Percentiles rank a stretch among this genome's conserved stretches.
These are phyloP conservation scores for Saccharomyces mikatae DNA, from an alignment of 805 yeast genomes.

Conservation along the genomic window DNA sequence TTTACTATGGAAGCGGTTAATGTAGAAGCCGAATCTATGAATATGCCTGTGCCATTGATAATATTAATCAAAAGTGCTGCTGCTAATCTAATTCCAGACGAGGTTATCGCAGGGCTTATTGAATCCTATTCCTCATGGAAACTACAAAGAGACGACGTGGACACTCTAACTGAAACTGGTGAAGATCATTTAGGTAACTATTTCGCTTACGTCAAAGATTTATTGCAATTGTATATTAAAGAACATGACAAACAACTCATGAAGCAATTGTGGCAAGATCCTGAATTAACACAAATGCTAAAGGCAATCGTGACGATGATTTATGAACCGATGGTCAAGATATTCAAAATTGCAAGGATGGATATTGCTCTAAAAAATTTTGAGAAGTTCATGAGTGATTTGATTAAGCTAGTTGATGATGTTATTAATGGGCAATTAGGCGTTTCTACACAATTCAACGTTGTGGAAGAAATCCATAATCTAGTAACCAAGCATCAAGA, in stretches of 20 bases:
- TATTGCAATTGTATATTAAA: conserved; percentile 55
- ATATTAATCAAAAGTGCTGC: conserved; percentile 21
- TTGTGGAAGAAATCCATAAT: conserved; percentile 46
- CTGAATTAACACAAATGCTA: conserved; percentile 66
- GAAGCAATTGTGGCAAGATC: conserved; percentile 77
- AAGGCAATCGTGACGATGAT: conserved; percentile 65
- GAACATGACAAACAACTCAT: conserved; percentile 68
- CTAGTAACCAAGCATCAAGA: conserved; percentile 67
- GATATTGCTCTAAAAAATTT: conserved; percentile 58
- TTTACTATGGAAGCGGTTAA: conserved; percentile 27
- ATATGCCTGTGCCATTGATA: conserved; percentile 22
- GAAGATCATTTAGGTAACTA: conserved; percentile 31
- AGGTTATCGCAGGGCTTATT: conserved; percentile 22
- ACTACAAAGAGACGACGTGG: conserved; percentile 3
- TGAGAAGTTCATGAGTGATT: conserved; percentile 58
- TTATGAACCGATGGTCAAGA: conserved; percentile 63
- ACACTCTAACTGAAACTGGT: conserved; percentile 12
- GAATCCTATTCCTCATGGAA: conserved; percentile 28
- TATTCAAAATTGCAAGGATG: conserved; percentile 60
- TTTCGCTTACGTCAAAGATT: conserved; percentile 49
- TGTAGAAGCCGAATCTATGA: conserved; percentile 24
- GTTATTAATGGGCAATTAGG: conserved; percentile 34
- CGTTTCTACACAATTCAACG: conserved; percentile 55
- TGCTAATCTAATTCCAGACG: conserved; percentile 12
- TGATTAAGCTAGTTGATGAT: conserved; percentile 50